These are phyloP conservation scores for Clavispora phyllophila DNA, from an alignment of 805 yeast species.

Conservation along the genomic window DNA sequence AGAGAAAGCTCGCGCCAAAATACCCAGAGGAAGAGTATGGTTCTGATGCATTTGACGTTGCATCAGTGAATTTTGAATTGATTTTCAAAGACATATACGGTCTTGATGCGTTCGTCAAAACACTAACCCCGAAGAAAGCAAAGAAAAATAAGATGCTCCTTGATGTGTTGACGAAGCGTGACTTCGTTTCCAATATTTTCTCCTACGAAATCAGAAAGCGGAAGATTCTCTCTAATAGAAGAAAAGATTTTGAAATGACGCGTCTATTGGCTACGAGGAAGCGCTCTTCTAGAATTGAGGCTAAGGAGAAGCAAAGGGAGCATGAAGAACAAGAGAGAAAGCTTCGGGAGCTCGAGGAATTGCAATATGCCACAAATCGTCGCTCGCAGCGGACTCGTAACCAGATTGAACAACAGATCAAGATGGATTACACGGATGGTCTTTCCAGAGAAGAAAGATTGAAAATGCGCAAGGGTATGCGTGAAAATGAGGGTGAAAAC, in stretches of 20 bases:
- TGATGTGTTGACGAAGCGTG: slow-evolving; percentile 12
- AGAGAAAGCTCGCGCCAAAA: slow-evolving; percentile 28
- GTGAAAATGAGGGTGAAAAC: background rate
- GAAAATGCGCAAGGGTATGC: background rate
- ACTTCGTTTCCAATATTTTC: slow-evolving; percentile 20
- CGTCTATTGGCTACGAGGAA: slow-evolving; percentile 63
- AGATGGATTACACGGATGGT: slow-evolving; percentile 22
- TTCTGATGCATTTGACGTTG: slow-evolving; percentile 28
- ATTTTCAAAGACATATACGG: slow-evolving; percentile 28
- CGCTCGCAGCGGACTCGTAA: slow-evolving; percentile 35
- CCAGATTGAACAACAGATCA: slow-evolving; percentile 23
- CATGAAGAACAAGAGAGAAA: slow-evolving; percentile 50
- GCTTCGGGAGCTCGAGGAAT: slow-evolving; percentile 42
- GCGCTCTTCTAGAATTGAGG: slow-evolving; percentile 68
- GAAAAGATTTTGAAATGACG: slow-evolving; percentile 60
- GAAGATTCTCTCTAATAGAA: slow-evolving; percentile 48
- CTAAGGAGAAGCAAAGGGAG: slow-evolving; percentile 45
- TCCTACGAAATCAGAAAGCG: slow-evolving; percentile 49
- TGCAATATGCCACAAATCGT: slow-evolving; percentile 38
- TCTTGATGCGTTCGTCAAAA: slow-evolving; percentile 18
- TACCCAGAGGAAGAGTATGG: slow-evolving; percentile 26
- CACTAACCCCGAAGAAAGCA: slow-evolving; percentile 26
- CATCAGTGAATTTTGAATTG: slow-evolving; percentile 25
- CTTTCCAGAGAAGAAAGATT: slow-evolving; percentile 30
- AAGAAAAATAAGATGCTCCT: slow-evolving; percentile 22